A percentile compares a stretch with the other conserved stretches of the same genome.
These are phyloP conservation scores for Fusarium newnesense DNA, from an alignment of 2,329 filamentous ascomycete genomes.

Conservation along the genomic window DNA sequence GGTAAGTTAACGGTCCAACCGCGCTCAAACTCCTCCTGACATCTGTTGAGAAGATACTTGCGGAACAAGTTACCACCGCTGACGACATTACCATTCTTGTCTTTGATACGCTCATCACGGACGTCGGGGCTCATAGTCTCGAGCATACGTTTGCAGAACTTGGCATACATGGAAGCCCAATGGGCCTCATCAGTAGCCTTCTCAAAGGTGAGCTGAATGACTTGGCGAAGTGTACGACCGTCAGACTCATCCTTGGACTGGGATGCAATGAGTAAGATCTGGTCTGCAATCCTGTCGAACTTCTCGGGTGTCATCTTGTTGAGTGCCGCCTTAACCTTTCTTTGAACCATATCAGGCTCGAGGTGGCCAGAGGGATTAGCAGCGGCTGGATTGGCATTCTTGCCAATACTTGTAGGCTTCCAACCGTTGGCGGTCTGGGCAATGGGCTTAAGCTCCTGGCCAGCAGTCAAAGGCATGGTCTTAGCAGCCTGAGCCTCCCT, in stretches of 20 bases:
- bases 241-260: conserved; percentile 97
- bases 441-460: conserved; percentile 84
- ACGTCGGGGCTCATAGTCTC: conserved; percentile 95
- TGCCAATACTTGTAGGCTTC: conserved; percentile 82
- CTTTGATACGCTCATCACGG: conserved; percentile 92
- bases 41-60: conserved; percentile 98
- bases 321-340: conserved; percentile 96
- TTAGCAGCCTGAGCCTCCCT: conserved; percentile 80
- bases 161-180: conserved; percentile 99
- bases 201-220: conserved; percentile 98
- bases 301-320: conserved; percentile 99
- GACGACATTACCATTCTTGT: conserved; percentile 89
- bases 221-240: conserved; percentile 92
- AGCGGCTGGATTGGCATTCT: conserved; percentile 49
- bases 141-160: conserved; percentile 97
- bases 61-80: conserved; percentile 94
- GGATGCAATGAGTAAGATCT: conserved; percentile 90
- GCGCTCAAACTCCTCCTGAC: conserved; percentile 98
- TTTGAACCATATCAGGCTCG: conserved; percentile 92
- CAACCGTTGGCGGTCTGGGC: conserved; percentile 79
- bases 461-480: conserved; percentile 90
- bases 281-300: conserved; percentile 93
- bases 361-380: conserved; percentile 68
- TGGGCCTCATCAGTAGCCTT: conserved; percentile 98
- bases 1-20: conserved; percentile 94